Percentiles rank a stretch among this genome's conserved stretches.
phyloP scores from a whole-genome alignment of 2,329 filamentous ascomycete species.

The Talaromyces funiculosus region DNA sequence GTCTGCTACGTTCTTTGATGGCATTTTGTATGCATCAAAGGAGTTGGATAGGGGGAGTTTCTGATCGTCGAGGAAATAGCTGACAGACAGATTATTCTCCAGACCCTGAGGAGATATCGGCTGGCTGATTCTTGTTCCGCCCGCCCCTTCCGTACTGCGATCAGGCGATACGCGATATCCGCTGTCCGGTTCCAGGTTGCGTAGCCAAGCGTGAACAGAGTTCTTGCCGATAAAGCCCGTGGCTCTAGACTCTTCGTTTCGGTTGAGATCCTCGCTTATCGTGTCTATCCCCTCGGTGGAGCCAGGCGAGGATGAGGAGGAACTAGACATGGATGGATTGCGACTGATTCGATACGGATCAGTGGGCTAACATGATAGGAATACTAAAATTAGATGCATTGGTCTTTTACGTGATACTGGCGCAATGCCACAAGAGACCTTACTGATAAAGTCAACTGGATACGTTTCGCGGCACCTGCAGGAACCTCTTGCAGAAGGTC shows the following conservation, averaged over 20 bases:
- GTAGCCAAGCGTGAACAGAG: slow-evolving; percentile 41
- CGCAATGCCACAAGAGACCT: neutral
- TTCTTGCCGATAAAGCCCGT: slow-evolving; percentile 41
- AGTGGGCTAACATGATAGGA: neutral
- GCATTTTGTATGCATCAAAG: slow-evolving; percentile 33
- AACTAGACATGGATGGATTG: slow-evolving; percentile 19
- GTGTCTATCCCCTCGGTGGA: slow-evolving; percentile 38
- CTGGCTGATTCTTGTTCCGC: neutral
- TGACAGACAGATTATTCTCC: slow-evolving; percentile 23
- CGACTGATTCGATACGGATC: neutral
- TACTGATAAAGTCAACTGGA: slow-evolving; percentile 8
- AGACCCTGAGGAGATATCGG: neutral
- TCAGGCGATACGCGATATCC: neutral
- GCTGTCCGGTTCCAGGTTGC: slow-evolving; percentile 14
- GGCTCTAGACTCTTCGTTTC: slow-evolving; percentile 29
- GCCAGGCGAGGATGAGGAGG: slow-evolving; percentile 25
- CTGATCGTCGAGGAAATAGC: slow-evolving; percentile 36
- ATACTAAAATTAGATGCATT: neutral
- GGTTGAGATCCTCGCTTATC: slow-evolving; percentile 39
- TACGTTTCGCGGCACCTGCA: slow-evolving; percentile 8
- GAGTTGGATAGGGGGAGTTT: slow-evolving; percentile 24
- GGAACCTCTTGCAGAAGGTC: slow-evolving; percentile 10
- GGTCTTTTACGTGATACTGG: neutral
- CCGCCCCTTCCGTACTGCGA: neutral
- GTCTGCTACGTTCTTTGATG: slow-evolving; percentile 32